Evolutionary conservation across 2,329 filamentous ascomycete species (phyloP).

Genomic region (Epichloe coenophiala): DNA sequence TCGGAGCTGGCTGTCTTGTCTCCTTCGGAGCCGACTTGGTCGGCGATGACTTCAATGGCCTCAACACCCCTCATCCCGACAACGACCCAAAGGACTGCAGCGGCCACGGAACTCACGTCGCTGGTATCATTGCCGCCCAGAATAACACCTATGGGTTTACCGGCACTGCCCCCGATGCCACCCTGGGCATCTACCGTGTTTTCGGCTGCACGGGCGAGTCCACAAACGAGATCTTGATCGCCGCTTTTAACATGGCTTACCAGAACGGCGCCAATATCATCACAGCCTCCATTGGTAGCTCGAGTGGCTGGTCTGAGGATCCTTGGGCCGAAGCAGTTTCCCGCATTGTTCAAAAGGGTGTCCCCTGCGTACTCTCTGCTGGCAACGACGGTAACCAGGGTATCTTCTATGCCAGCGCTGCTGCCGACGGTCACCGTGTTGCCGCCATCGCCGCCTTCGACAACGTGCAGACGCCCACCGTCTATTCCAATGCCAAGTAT

Average conservation of each 20-base stretch:
- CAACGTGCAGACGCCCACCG: slow-evolving; percentile 27
- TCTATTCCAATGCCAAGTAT: slow-evolving; percentile 30
- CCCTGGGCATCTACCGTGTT: slow-evolving; percentile 41
- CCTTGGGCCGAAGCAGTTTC: slow-evolving; percentile 36
- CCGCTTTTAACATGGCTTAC: slow-evolving; percentile 45
- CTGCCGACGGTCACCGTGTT: slow-evolving; percentile 33
- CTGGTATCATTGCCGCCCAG: slow-evolving; percentile 49
- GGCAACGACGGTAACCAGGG: slow-evolving; percentile 35
- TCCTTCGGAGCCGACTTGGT: slow-evolving; percentile 43
- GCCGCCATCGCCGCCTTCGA: slow-evolving; percentile 37
- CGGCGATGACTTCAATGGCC: slow-evolving; percentile 36
- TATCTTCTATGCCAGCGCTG: slow-evolving; percentile 35
- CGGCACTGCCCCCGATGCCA: slow-evolving; percentile 43
- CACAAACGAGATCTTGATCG: slow-evolving; percentile 43
- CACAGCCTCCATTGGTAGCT: slow-evolving; percentile 38
- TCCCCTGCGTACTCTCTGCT: slow-evolving; percentile 38
- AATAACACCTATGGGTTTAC: slow-evolving; percentile 38
- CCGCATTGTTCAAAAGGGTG: slow-evolving; percentile 38
- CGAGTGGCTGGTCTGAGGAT: slow-evolving; percentile 38
- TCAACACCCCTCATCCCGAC: slow-evolving; percentile 29
- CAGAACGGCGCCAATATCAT: slow-evolving; percentile 47
- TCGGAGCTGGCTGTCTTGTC: slow-evolving; percentile 45
- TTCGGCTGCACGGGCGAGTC: slow-evolving; percentile 40
- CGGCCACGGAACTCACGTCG: slow-evolving; percentile 49
- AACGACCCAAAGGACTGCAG: slow-evolving; percentile 40